These are phyloP conservation scores for Aspergillus ellipticus DNA, from an alignment of 495 filamentous ascomycete genomes.

Conservation along the genomic window DNA sequence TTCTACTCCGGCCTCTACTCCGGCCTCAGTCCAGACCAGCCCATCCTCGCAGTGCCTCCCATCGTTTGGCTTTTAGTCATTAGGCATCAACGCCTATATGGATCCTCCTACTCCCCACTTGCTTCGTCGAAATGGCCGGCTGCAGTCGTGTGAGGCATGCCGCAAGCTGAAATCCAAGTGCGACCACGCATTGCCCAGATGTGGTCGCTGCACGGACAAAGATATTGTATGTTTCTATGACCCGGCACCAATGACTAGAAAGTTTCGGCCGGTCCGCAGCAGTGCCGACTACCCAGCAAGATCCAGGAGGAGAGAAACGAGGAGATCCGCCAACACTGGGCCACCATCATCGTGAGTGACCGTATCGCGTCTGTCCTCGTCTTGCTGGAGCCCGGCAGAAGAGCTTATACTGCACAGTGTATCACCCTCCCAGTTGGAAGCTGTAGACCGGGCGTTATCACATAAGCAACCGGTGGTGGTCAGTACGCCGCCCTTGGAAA, in stretches of 20 bases:
- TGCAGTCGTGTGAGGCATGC: conserved; percentile 31
- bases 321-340: background rate
- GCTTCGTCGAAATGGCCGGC: conserved; percentile 27
- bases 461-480: background rate
- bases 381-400: background rate
- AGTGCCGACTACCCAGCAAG: background rate
- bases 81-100: background rate
- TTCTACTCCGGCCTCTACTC: no score
- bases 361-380: background rate
- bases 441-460: background rate
- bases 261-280: background rate
- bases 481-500: background rate
- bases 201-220: conserved; percentile 14
- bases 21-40: no score
- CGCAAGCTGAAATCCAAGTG: conserved; percentile 32
- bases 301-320: no score
- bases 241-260: conserved; percentile 18
- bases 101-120: background rate
- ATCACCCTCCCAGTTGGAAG: background rate
- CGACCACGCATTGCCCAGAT: conserved; percentile 23
- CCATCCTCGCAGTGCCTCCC: no score
- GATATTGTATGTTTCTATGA: conserved; percentile 17
- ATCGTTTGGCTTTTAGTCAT: no score
- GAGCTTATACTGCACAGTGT: background rate
- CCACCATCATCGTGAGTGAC: background rate